Conservation (phyloP, 2,329 filamentous ascomycete genomes). For the Tolypocladium ophioglossoides region DNA sequence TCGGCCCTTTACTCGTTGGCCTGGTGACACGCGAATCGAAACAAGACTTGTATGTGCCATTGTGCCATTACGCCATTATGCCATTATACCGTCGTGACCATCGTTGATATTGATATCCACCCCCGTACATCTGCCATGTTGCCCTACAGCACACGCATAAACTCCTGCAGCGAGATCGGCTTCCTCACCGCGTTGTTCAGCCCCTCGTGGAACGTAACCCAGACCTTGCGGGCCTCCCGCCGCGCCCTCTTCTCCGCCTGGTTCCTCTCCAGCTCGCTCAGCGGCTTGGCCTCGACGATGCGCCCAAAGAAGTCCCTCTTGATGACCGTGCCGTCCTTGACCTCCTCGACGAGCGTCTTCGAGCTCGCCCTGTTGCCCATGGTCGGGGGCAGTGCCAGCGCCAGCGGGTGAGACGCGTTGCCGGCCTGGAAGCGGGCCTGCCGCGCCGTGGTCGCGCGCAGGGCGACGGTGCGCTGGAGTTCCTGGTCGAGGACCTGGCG, state of each 20-base stretch:
- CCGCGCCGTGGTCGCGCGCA: conserved; percentile 55
- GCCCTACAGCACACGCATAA: conserved; percentile 53
- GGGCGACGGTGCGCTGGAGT: conserved; percentile 60
- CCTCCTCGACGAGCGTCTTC: conserved; percentile 8
- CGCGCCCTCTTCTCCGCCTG: conserved; percentile 19
- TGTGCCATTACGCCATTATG: too few relatives aligned
- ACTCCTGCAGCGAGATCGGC: conserved; percentile 69
- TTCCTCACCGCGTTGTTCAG: conserved; percentile 89
- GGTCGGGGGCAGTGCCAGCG: not conserved
- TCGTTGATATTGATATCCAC: not conserved
- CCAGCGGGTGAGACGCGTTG: conserved; percentile 14
- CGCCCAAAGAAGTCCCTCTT: conserved; percentile 84
- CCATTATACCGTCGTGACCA: not conserved
- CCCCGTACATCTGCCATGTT: not conserved
- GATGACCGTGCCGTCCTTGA: conserved; percentile 29
- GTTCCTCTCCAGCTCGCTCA: conserved; percentile 31
- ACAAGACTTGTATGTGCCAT: too few relatives aligned
- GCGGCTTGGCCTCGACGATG: conserved; percentile 38
- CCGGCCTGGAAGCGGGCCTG: conserved; percentile 54
- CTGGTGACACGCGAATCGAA: too few relatives aligned
- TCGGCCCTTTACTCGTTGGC: too few relatives aligned
- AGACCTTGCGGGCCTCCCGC: conserved; percentile 52
- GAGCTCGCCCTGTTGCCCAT: conserved; percentile 28
- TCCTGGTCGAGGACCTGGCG: conserved; percentile 91
- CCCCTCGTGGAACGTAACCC: conserved; percentile 85